Evolutionary conservation across 345 rosid species (phyloP), one percentile per base, ranked within the genome.

Genomic region (Fremontodendron californicum): DNA sequence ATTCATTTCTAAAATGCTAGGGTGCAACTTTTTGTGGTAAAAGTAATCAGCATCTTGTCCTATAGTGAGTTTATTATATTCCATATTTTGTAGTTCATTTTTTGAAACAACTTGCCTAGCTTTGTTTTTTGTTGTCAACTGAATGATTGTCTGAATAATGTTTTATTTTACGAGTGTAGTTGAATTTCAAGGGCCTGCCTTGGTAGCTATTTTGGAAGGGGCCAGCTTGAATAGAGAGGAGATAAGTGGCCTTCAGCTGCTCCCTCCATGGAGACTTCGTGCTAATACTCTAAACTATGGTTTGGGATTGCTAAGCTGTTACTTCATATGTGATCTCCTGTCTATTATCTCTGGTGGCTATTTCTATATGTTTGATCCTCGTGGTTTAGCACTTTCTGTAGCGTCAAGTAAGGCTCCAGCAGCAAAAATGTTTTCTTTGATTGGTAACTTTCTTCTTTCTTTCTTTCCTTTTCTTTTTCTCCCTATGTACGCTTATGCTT

Each of bases 141-240:
- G 52, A 52, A 69, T 65, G 45, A 65, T 46, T 75, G 13, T 73
- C 74, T 80, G 27, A 75, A 48, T 78, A 2, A 35, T 79, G 66
- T 61, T 76, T 67, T 70, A 51, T 70, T 66, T 78, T 45, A 69
- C 39, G 21, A 27, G 60, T 80, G 54, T 88, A 94, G 98, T 93
- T 84, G 94, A 92, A 82, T 94, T 89, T 83, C 98, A 94, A 85
- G 98, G 98, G 45, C 97, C 98, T 78, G 98, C 94, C 79, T 64
- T 94, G 71, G 86, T 94, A 66, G 98, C 90, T 71, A 81, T 94
- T 81, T 83, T 94, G 61, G 98, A 94, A 87, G 98, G 98, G 77
- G 92, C 80, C 81, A 87, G 82, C 80, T 88, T 92, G 88, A 92
- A 76, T 79, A 89, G 92, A 86, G 98, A 94, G 85, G 98, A 94